A percentile compares a stretch with the other conserved stretches of the same genome.
Evolutionary conservation across 2,329 filamentous ascomycete species (phyloP).

Genomic region (Tolypocladium guangdongense): DNA sequence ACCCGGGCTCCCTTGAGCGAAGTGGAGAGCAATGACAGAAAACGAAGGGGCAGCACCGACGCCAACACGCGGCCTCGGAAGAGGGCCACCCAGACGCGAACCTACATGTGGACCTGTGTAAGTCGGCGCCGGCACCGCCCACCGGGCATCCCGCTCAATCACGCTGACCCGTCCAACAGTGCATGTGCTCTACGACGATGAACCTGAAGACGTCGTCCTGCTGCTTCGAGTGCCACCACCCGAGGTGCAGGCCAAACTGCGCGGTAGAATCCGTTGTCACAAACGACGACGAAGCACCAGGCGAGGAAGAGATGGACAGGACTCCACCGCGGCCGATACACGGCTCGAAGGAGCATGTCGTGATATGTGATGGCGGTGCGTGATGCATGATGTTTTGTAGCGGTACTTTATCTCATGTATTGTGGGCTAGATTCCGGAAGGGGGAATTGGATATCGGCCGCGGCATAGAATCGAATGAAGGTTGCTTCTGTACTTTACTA

Average conservation of each 20-base stretch:
- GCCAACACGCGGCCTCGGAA: slow-evolving; percentile 3
- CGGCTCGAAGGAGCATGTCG: background rate
- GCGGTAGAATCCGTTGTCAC: background rate
- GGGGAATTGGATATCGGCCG: background rate
- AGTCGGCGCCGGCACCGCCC: slow-evolving; percentile 5
- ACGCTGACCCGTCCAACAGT: slow-evolving; percentile 6
- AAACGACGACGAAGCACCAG: background rate
- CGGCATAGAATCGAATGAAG: too few species aligned
- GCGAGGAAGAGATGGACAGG: background rate
- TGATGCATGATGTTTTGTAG: background rate
- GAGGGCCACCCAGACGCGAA: slow-evolving; percentile 6
- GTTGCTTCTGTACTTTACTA: too few species aligned
- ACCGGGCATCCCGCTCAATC: background rate
- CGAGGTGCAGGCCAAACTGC: slow-evolving; percentile 1
- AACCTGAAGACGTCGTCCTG: slow-evolving; percentile 4
- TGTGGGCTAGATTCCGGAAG: too few species aligned
- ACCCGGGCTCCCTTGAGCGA: background rate
- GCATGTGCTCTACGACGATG: slow-evolving; percentile 7
- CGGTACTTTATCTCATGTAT: too few species aligned
- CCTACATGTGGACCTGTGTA: slow-evolving; percentile 20
- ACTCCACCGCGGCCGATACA: background rate
- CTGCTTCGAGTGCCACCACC: slow-evolving; percentile 5
- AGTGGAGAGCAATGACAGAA: background rate
- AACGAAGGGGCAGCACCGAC: slow-evolving; percentile 3
- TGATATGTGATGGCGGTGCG: background rate